Conservation (phyloP, 2,329 filamentous ascomycete genomes). For the Trichoderma sp. region DNA sequence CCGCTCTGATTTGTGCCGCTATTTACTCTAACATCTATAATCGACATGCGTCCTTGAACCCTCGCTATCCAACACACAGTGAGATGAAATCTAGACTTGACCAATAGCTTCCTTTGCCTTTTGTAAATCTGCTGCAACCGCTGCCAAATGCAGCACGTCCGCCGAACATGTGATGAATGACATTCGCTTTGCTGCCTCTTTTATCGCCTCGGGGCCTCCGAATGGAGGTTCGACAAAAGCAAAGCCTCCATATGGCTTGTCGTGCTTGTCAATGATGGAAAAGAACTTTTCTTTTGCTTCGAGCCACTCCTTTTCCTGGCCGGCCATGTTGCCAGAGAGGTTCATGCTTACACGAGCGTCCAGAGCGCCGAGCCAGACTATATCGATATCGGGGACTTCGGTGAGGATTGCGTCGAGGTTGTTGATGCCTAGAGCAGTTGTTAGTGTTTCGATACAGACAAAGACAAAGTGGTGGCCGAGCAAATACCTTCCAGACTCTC, state of each 20-base stretch:
- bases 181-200: constrained; percentile 29
- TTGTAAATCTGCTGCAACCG: neutral
- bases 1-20: neutral
- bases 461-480: neutral
- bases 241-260: constrained; percentile 42
- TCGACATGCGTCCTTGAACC: neutral
- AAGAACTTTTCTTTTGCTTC: constrained; percentile 39
- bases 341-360: constrained; percentile 47
- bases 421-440: constrained; percentile 33
- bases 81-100: neutral
- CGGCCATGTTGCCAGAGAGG: constrained; percentile 35
- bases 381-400: constrained; percentile 44
- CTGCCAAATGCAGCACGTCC: neutral
- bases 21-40: neutral
- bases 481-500: constrained; percentile 36
- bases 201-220: constrained; percentile 27
- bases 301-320: constrained; percentile 42
- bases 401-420: constrained; percentile 50
- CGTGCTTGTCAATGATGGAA: constrained; percentile 43
- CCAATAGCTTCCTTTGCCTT: neutral
- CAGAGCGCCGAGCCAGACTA: constrained; percentile 46
- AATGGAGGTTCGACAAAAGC: constrained; percentile 28
- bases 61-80: neutral
- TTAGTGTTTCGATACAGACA: neutral
- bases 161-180: constrained; percentile 23